Evolutionary conservation across 768 basidiomycete species (phyloP), one percentile per base, ranked within the genome.

Genomic region (Boletus sensibilis): DNA sequence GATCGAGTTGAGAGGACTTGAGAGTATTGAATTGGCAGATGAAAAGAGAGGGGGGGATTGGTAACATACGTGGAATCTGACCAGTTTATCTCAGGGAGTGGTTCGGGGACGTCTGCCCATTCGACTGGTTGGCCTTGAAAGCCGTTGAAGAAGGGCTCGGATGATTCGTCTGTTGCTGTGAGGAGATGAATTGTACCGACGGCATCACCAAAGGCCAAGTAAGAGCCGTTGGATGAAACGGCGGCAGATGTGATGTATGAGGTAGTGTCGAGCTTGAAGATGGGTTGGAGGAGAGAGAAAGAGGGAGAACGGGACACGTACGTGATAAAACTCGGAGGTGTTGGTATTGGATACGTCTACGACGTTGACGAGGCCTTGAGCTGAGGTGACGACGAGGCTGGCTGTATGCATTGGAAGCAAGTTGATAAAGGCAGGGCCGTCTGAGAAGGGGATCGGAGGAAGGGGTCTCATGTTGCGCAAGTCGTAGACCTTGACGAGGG

Each of bases 401-500:
- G 87, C 87, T 7, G 87, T 75, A n/a, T 86, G 82, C 59, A 81
- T 87, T 1, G 94, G 92, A 33, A 94, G 78, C 27, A 89, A 68
- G 46, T 88, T 85, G 59, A 95, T 87, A 69, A 95, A 94, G 1
- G 90, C 83, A 1, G 96, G 94, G 0, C 90, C 89, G 12, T 87
- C 82, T 6, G 92, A 84, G 70, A 97, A 98, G 1, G 92, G 85
- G 31, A 98, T 80, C 0, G 96, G 93, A 3, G 92, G 82, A 2
- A 98, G 79, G 1, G 93, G 79, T 39, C 84, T 82, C 78, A 98
- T 83, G 23, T 81, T 91, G 31, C 96, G 87, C 31, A 92, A 65
- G 70, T 99, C 96, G 64, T 89, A 97, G 13, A 98, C 79, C 73
- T 96, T 97, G 60, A 99, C 92, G 34, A 94, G 78, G 3, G 94